phyloP scores from a whole-genome alignment of 106 monocot genomes.

The Iris macrosiphon region DNA sequence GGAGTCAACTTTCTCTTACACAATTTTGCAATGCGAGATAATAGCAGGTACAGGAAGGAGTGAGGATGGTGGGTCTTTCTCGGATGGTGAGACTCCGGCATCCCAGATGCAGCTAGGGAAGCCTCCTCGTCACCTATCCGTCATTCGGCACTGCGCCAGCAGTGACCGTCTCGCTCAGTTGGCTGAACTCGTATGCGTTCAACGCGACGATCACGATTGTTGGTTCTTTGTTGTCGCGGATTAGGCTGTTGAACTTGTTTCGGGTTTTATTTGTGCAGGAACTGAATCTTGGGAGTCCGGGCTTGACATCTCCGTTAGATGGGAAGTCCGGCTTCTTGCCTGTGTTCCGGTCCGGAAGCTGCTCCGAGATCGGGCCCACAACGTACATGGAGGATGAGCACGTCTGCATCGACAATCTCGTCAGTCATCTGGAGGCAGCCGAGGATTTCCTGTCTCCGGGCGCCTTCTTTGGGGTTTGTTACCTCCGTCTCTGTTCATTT shows the following conservation, averaged over 20 bases:
- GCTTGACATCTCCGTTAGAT: slow-evolving; percentile 10
- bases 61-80: slow-evolving; percentile 15
- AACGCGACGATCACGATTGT: too few relatives aligned
- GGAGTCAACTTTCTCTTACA: slow-evolving; percentile 18
- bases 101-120: slow-evolving; percentile 32
- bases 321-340: slow-evolving; percentile 19
- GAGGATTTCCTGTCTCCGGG: slow-evolving; percentile 30
- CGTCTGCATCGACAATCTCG: slow-evolving; percentile 47
- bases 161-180: slow-evolving; percentile 18
- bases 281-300: slow-evolving; percentile 6
- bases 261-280: too few relatives aligned
- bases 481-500: too few relatives aligned
- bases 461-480: slow-evolving; percentile 66
- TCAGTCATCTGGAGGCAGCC: slow-evolving; percentile 24
- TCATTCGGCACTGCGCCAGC: slow-evolving; percentile 47
- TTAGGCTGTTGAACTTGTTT: too few relatives aligned
- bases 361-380: slow-evolving; percentile 22
- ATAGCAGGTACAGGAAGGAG: slow-evolving; percentile 11
- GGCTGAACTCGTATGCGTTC: slow-evolving; percentile 13
- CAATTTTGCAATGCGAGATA: slow-evolving; percentile 19
- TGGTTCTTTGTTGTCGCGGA: too few relatives aligned
- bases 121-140: slow-evolving; percentile 40
- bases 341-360: slow-evolving; percentile 26
- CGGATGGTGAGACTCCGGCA: slow-evolving; percentile 12
- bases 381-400: slow-evolving; percentile 25